A percentile compares a stretch with the other conserved stretches of the same genome.
These are phyloP conservation scores for Yarrowia galli DNA, from an alignment of 1,139 yeast species.

Conservation along the genomic window DNA sequence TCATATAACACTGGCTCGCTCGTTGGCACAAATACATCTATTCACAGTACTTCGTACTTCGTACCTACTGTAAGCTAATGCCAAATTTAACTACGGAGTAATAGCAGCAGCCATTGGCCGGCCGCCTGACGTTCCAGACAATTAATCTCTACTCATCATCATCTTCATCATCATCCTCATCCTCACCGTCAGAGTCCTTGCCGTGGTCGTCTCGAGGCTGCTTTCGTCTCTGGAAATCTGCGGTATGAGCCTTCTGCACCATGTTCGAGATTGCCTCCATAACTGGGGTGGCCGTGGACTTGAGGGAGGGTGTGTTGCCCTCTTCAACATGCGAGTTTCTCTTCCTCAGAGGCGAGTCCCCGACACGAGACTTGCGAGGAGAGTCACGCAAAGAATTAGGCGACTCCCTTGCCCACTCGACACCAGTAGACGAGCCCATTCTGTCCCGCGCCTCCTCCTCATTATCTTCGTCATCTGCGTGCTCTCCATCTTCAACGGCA, in stretches of 20 bases:
- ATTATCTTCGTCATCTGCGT: conserved; percentile 5
- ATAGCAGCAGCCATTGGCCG: too few relatives aligned
- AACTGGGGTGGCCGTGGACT: conserved; percentile 50
- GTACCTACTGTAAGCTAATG: too few relatives aligned
- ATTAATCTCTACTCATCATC: conserved; percentile 16
- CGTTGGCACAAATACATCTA: too few relatives aligned
- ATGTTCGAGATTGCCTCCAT: conserved; percentile 63
- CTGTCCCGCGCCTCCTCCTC: conserved; percentile 15
- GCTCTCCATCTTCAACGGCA: conserved; percentile 16
- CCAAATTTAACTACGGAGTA: too few relatives aligned
- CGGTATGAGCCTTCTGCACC: conserved; percentile 81
- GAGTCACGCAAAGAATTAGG: conserved; percentile 30
- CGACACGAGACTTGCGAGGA: conserved; percentile 21
- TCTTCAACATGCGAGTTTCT: conserved; percentile 20
- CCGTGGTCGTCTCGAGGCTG: conserved; percentile 51
- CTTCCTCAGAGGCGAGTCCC: conserved; percentile 13
- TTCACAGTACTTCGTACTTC: too few relatives aligned
- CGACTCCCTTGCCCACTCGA: conserved; percentile 1
- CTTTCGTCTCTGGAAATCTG: conserved; percentile 81
- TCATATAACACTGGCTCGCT: too few relatives aligned
- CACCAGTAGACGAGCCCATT: conserved; percentile 19
- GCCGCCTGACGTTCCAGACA: not conserved
- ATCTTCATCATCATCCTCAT: conserved; percentile 41
- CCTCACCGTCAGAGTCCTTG: conserved; percentile 48
- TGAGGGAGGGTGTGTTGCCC: conserved; percentile 41